Evolutionary conservation across 176 grass and related monocot species (phyloP).

Genomic region (Lolium rigidum): DNA sequence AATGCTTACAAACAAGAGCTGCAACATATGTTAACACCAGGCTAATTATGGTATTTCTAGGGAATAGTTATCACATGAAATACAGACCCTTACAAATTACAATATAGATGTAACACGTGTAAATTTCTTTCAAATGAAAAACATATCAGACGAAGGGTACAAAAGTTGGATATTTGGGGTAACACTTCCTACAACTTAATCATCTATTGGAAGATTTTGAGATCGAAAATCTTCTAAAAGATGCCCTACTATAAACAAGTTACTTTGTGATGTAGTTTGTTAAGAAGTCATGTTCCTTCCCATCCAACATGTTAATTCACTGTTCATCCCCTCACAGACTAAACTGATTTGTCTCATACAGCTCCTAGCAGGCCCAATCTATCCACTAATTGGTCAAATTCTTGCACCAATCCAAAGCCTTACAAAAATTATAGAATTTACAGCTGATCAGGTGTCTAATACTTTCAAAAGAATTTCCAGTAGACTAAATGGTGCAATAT

Average conservation of each 20-base stretch:
- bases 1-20: background rate
- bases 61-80: slow-evolving; percentile 4
- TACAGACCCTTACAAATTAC: background rate
- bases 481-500: background rate
- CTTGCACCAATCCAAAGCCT: slow-evolving; percentile 15
- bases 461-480: slow-evolving; percentile 19
- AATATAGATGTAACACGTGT: background rate
- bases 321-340: background rate
- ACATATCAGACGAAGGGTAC: background rate
- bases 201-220: background rate
- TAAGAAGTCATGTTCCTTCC: background rate
- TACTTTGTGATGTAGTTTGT: slow-evolving; percentile 21
- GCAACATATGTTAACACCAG: background rate
- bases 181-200: background rate
- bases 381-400: background rate
- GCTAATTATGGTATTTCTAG: background rate
- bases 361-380: too few species aligned
- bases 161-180: slow-evolving; percentile 1
- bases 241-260: background rate
- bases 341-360: background rate
- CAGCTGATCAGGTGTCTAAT: background rate
- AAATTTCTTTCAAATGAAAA: background rate
- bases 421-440: background rate
- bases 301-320: background rate
- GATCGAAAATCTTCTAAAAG: background rate